These are phyloP conservation scores for Ceratobasidium sp. DNA, from an alignment of 1,284 basidiomycete genomes.

Conservation along the genomic window DNA sequence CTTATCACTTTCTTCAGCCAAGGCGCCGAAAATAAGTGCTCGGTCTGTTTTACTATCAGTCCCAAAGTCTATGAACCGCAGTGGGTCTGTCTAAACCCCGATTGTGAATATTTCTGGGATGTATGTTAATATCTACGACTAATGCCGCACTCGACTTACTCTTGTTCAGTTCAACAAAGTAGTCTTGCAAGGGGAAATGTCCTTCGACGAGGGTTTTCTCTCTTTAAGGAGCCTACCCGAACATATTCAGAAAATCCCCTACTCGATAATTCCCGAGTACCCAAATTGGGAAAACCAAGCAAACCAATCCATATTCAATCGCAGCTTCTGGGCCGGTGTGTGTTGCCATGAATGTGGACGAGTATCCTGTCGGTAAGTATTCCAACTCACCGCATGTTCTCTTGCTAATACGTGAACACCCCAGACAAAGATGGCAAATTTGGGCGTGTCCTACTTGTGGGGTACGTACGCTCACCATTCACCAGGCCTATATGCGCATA, in stretches of 20 bases:
- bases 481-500: too few relatives aligned
- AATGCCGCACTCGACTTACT: neutral
- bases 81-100: constrained; percentile 29
- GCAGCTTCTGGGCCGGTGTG: constrained; percentile 31
- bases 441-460: constrained; percentile 29
- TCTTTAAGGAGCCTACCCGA: constrained; percentile 8
- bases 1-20: neutral
- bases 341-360: constrained; percentile 30
- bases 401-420: neutral
- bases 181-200: neutral
- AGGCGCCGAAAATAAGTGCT: neutral
- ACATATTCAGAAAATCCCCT: constrained; percentile 19
- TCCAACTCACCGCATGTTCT: neutral
- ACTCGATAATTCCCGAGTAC: constrained; percentile 30
- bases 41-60: neutral
- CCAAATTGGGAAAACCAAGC: constrained; percentile 21
- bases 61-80: constrained; percentile 10
- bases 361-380: constrained; percentile 26
- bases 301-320: constrained; percentile 35
- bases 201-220: constrained; percentile 18
- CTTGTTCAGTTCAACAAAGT: neutral
- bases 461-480: neutral
- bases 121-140: neutral
- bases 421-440: constrained; percentile 32
- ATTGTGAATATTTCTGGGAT: constrained; percentile 27